Percentiles rank a stretch among this genome's conserved stretches.
Evolutionary conservation across 2,329 filamentous ascomycete genomes (phyloP).

Genomic region (Aspergillus clavatus): DNA sequence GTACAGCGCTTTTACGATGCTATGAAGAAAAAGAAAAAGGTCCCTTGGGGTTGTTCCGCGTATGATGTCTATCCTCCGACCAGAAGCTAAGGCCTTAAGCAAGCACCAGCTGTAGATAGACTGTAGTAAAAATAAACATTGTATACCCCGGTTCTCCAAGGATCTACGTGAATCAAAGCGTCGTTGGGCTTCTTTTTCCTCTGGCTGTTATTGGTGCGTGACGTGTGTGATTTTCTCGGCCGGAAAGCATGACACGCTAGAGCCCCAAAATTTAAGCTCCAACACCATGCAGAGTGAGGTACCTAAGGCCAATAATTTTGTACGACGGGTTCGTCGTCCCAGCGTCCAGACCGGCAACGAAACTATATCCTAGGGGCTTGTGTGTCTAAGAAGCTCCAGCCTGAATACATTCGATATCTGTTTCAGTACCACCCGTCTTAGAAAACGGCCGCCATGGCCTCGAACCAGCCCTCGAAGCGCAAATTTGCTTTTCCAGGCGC

Average conservation of each 20-base stretch:
- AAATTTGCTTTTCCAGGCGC: slow-evolving; percentile 22
- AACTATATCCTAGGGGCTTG: no score
- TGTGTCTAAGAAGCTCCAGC: no score
- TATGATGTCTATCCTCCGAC: background rate
- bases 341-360: no score
- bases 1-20: slow-evolving; percentile 22
- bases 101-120: background rate
- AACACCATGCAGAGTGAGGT: slow-evolving; percentile 2
- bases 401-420: no score
- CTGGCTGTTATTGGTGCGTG: slow-evolving; percentile 10
- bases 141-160: slow-evolving; percentile 9
- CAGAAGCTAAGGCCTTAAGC: background rate
- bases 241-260: slow-evolving; percentile 21
- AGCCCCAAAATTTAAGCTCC: slow-evolving; percentile 9
- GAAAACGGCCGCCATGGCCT: slow-evolving; percentile 29
- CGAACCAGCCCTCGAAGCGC: slow-evolving; percentile 28
- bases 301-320: no score
- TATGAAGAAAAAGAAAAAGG: no score
- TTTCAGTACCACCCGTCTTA: background rate
- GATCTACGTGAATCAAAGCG: slow-evolving; percentile 15
- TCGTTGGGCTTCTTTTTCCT: slow-evolving; percentile 1
- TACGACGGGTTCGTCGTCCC: no score
- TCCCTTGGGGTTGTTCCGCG: no score
- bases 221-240: slow-evolving; percentile 14
- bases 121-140: background rate